A percentile compares a stretch with the other conserved stretches of the same genome.
phyloP scores from a whole-genome alignment of 306 rosid species.

The Vachellia pachyceras region DNA sequence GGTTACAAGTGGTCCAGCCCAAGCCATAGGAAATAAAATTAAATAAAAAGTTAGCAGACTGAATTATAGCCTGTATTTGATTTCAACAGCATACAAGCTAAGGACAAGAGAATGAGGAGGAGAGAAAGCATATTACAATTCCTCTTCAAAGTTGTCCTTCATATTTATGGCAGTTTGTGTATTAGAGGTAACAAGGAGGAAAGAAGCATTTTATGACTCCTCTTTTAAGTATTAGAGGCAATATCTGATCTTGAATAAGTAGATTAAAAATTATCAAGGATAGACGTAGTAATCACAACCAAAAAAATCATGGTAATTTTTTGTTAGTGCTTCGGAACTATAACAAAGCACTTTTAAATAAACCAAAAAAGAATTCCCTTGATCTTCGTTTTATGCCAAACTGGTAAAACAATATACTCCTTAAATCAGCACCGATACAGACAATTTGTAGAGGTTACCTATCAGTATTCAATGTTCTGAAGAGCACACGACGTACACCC shows the following conservation, averaged over 20 bases:
- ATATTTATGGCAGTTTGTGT: not conserved
- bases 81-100: not conserved
- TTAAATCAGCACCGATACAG: not conserved
- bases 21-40: not conserved
- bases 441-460: constrained; percentile 48
- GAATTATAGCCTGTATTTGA: not conserved
- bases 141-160: not conserved
- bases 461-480: constrained; percentile 83
- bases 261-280: constrained; percentile 3
- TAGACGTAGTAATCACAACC: not conserved
- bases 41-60: not conserved
- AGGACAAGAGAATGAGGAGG: not conserved
- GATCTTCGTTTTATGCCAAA: not conserved
- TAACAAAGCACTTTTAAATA: not conserved
- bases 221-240: constrained; percentile 6
- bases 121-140: not conserved
- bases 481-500: constrained; percentile 77
- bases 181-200: not conserved
- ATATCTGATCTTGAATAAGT: not conserved
- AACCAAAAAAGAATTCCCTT: not conserved
- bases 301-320: not conserved
- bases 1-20: constrained; percentile 10
- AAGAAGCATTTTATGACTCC: not conserved
- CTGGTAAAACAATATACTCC: constrained; percentile 4
- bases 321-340: not conserved